phyloP scores from a whole-genome alignment of 2,329 filamentous ascomycete genomes.

The Fusarium mundagurra region DNA sequence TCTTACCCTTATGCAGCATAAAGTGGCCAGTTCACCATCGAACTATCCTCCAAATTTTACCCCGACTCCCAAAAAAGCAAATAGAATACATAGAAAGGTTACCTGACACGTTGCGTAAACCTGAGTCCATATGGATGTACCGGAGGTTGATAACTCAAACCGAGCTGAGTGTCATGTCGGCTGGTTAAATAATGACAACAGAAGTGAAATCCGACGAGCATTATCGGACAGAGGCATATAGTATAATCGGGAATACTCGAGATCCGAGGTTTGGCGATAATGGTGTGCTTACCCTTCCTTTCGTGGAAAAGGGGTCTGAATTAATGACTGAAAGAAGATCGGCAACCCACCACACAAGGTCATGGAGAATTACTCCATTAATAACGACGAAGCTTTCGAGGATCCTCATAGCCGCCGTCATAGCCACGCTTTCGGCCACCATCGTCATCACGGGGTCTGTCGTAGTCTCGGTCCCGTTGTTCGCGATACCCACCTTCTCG shows the following conservation, averaged over 20 bases:
- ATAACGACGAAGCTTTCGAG: constrained; percentile 72
- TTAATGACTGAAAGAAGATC: constrained; percentile 34
- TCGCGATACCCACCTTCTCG: constrained; percentile 67
- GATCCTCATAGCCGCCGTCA: constrained; percentile 85
- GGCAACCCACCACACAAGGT: constrained; percentile 40
- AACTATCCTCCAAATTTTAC: constrained; percentile 15
- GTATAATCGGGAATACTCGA: background rate
- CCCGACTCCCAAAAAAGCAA: constrained; percentile 37
- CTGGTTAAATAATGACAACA: constrained; percentile 11
- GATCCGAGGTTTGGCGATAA: constrained; percentile 15
- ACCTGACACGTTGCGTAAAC: constrained; percentile 38
- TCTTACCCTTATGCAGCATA: constrained; percentile 58
- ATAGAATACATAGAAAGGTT: constrained; percentile 45
- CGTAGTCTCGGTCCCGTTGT: constrained; percentile 61
- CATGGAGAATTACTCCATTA: constrained; percentile 42
- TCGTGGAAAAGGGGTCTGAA: constrained; percentile 32
- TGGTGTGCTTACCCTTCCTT: constrained; percentile 38
- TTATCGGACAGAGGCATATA: background rate
- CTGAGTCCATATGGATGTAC: constrained; percentile 10
- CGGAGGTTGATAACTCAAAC: background rate
- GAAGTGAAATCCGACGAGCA: background rate
- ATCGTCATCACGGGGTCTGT: constrained; percentile 67
- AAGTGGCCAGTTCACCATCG: constrained; percentile 29
- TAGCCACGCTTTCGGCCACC: constrained; percentile 72
- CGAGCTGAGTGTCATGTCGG: background rate